phyloP scores from a whole-genome alignment of 176 grass and related monocot species.

The Hordeum marinum region DNA sequence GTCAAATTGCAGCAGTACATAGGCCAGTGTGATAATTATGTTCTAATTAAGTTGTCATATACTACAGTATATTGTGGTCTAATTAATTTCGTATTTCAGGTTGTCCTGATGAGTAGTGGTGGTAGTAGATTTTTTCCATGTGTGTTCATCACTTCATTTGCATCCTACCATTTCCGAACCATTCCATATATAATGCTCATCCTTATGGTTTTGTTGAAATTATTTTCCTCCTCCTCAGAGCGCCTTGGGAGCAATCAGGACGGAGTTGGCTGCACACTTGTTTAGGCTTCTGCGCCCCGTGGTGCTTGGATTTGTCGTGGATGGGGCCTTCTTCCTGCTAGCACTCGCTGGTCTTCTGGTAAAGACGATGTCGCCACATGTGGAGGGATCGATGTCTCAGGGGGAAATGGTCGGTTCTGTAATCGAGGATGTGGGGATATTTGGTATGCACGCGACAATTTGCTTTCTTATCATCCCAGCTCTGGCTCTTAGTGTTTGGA shows the following conservation, averaged over 20 bases:
- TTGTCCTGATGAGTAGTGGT: neutral
- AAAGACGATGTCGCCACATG: neutral
- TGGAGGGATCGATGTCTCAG: neutral
- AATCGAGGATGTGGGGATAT: neutral
- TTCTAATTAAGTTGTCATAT: neutral
- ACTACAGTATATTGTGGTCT: too few species aligned
- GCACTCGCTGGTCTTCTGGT: neutral
- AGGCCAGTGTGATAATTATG: neutral
- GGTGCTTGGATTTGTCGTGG: neutral
- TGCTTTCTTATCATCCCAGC: neutral
- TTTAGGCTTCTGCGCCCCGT: fast-evolving
- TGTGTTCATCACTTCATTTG: neutral
- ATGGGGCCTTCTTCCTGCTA: neutral
- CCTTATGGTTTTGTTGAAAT: neutral
- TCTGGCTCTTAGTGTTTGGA: neutral
- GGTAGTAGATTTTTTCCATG: neutral
- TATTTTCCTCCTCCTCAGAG: neutral
- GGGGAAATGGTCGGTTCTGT: neutral
- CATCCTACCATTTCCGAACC: neutral
- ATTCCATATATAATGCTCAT: neutral
- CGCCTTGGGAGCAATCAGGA: neutral
- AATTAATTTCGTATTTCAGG: neutral
- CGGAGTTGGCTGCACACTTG: neutral
- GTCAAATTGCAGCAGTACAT: neutral
- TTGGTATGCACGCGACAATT: neutral